phyloP scores from a whole-genome alignment of 345 rosid genomes.

The Boechera retrofracta region DNA sequence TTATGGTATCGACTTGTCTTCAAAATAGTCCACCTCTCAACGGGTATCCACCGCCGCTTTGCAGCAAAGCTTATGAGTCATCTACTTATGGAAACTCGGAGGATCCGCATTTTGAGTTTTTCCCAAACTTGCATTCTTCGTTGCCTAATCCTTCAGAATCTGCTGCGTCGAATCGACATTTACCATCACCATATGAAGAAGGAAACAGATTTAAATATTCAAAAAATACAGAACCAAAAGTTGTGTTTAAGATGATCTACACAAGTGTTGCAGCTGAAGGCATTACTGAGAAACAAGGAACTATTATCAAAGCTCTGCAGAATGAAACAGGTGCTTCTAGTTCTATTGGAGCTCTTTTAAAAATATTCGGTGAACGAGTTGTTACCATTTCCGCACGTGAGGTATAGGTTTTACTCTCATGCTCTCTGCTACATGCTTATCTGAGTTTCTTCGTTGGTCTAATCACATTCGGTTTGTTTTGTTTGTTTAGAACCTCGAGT shows the following conservation, averaged over 20 bases:
- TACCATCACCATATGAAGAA: conserved; percentile 16
- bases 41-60: conserved; percentile 48
- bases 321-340: conserved; percentile 70
- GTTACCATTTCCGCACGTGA: conserved; percentile 66
- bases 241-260: conserved; percentile 61
- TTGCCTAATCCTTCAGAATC: conserved; percentile 39
- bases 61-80: conserved; percentile 47
- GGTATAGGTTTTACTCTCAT: conserved; percentile 43
- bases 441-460: not conserved
- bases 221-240: conserved; percentile 38
- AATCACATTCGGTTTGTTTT: not conserved
- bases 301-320: conserved; percentile 58
- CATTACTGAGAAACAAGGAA: conserved; percentile 70
- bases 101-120: conserved; percentile 57
- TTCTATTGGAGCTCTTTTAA: conserved; percentile 44
- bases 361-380: conserved; percentile 51
- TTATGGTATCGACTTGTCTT: conserved; percentile 56
- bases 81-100: conserved; percentile 31
- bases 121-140: conserved; percentile 54
- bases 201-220: conserved; percentile 27
- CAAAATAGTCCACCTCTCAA: conserved; percentile 53
- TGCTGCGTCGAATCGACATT: conserved; percentile 27
- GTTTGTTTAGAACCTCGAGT: conserved; percentile 51
- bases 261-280: conserved; percentile 60
- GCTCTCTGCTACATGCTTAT: not conserved